Conservation (phyloP, 108 stramenopile genomes). For the Fistulifera solaris region DNA sequence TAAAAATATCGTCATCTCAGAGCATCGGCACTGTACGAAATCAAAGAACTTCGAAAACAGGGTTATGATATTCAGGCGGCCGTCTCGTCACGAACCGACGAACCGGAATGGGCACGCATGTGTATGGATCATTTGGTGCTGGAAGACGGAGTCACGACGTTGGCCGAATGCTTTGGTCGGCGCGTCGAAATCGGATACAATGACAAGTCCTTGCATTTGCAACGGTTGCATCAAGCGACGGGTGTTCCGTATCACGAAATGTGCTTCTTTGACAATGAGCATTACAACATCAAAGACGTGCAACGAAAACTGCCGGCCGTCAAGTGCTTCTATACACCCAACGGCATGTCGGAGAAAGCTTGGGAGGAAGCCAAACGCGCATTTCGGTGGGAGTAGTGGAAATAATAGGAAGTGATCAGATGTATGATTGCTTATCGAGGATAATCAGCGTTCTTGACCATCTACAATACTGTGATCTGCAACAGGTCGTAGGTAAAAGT, state of each 20-base stretch:
- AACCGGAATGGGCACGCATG: slow-evolving; percentile 56
- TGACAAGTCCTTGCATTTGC: slow-evolving; percentile 58
- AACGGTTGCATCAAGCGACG: slow-evolving; percentile 42
- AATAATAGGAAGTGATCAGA: no score
- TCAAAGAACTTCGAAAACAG: slow-evolving; percentile 32
- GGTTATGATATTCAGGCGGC: slow-evolving; percentile 40
- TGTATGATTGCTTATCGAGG: no score
- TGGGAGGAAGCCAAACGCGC: slow-evolving; percentile 45
- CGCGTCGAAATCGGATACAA: slow-evolving; percentile 44
- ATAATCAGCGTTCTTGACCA: no score
- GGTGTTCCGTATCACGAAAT: slow-evolving; percentile 69
- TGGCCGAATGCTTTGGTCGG: slow-evolving; percentile 37
- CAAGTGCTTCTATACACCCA: slow-evolving; percentile 61
- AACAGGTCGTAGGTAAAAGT: no score
- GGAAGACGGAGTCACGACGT: slow-evolving; percentile 16
- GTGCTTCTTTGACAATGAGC: slow-evolving; percentile 86
- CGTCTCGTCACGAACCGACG: slow-evolving; percentile 68
- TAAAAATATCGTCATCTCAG: no score
- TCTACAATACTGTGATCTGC: no score
- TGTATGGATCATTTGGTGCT: slow-evolving; percentile 54
- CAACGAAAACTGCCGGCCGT: slow-evolving; percentile 46
- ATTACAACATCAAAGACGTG: slow-evolving; percentile 45
- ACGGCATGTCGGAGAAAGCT: slow-evolving; percentile 50
- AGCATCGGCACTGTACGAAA: slow-evolving; percentile 44
- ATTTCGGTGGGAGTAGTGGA: slow-evolving; percentile 26